These are phyloP conservation scores for Cystobasidium slooffiae DNA, from an alignment of 1,284 basidiomycete species.

Conservation along the genomic window DNA sequence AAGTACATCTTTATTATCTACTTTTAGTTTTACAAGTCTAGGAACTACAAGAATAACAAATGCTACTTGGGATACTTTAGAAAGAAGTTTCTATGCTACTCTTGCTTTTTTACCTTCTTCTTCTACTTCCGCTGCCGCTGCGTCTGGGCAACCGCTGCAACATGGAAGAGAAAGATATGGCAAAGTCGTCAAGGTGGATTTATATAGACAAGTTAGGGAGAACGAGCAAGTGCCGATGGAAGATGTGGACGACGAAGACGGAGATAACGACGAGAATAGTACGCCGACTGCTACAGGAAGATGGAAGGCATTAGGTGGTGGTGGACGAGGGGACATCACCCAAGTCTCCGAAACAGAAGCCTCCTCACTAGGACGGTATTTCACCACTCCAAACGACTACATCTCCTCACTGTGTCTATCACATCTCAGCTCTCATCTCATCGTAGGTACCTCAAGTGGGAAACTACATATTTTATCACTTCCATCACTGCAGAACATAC, in stretches of 20 bases:
- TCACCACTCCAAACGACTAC: conserved; percentile 55
- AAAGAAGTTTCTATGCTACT: conserved; percentile 34
- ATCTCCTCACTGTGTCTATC: conserved; percentile 77
- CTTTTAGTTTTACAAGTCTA: conserved; percentile 49
- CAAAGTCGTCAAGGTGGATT: conserved; percentile 28
- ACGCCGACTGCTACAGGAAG: neutral
- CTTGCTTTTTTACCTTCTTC: neutral
- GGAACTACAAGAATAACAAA: conserved; percentile 26
- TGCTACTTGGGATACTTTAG: conserved; percentile 52
- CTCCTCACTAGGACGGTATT: neutral
- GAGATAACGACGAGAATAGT: neutral
- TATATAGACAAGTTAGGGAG: conserved; percentile 31
- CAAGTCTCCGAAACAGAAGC: conserved; percentile 10
- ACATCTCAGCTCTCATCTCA: conserved; percentile 67
- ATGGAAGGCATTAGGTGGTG: conserved; percentile 38
- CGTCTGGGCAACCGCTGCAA: no score
- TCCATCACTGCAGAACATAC: conserved; percentile 83
- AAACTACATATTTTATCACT: conserved; percentile 83
- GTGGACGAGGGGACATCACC: conserved; percentile 32
- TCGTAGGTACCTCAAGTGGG: conserved; percentile 58
- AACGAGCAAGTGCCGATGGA: conserved; percentile 19
- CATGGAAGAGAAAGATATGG: conserved; percentile 7
- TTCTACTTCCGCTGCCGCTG: neutral
- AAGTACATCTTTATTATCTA: conserved; percentile 47
- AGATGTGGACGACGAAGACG: conserved; percentile 9